Conservation (phyloP, 257 asterid species). For the Vinca minor region DNA sequence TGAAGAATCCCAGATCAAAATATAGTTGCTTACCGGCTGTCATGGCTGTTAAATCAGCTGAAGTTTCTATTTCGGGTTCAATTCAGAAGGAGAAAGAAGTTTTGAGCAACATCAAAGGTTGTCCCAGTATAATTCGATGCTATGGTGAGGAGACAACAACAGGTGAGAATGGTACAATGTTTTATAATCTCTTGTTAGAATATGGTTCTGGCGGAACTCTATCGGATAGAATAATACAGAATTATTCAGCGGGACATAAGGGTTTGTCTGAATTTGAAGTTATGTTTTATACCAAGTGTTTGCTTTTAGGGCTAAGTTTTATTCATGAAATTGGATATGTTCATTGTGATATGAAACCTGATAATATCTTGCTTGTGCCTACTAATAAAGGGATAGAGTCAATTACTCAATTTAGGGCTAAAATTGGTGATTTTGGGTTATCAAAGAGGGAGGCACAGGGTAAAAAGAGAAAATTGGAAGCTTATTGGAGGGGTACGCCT, state of each 20-base stretch:
- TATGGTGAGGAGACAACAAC: constrained; percentile 80
- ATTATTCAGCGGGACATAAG: constrained; percentile 31
- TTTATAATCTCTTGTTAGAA: constrained; percentile 70
- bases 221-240: constrained; percentile 49
- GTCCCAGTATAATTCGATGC: constrained; percentile 53
- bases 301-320: constrained; percentile 55
- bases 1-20: constrained; percentile 65
- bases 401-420: constrained; percentile 38
- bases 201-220: constrained; percentile 85
- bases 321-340: constrained; percentile 62
- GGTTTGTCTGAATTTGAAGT: constrained; percentile 65
- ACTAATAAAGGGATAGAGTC: constrained; percentile 17
- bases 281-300: constrained; percentile 42
- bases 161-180: constrained; percentile 62
- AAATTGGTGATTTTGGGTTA: constrained; percentile 81
- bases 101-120: constrained; percentile 49
- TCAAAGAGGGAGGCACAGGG: constrained; percentile 56
- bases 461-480: constrained; percentile 63
- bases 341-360: constrained; percentile 92
- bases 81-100: constrained; percentile 92
- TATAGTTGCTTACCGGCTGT: constrained; percentile 55
- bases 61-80: constrained; percentile 76
- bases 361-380: constrained; percentile 55
- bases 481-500: constrained; percentile 80
- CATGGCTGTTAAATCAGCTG: constrained; percentile 97